A percentile compares a stretch with the other conserved stretches of the same genome.
Conservation (phyloP, 768 basidiomycete species). For the Macrolepiota fuliginosa region DNA sequence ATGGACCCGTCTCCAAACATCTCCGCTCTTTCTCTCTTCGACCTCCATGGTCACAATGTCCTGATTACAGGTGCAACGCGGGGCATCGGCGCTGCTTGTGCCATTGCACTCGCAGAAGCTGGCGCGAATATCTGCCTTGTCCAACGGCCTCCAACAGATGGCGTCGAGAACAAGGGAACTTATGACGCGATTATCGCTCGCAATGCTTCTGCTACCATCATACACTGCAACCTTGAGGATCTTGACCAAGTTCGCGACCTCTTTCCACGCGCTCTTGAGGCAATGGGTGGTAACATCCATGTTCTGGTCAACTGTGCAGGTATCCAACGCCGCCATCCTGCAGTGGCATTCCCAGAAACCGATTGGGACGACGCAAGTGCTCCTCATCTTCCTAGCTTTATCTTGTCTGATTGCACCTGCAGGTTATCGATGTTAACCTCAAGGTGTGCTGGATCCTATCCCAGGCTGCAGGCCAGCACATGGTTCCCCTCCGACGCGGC, state of each 20-base stretch:
- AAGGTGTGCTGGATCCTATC: constrained; percentile 84
- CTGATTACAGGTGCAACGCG: constrained; percentile 82
- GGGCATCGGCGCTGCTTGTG: constrained; percentile 55
- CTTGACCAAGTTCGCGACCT: constrained; percentile 37
- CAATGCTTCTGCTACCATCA: constrained; percentile 20
- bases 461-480: constrained; percentile 86
- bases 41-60: constrained; percentile 61
- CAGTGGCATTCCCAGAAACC: constrained; percentile 59
- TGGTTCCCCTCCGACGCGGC: constrained; percentile 67
- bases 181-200: constrained; percentile 31
- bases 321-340: constrained; percentile 55
- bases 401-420: constrained; percentile 8
- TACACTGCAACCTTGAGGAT: constrained; percentile 42
- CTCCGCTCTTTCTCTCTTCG: constrained; percentile 59
- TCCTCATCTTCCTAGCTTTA: constrained; percentile 2
- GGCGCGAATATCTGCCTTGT: constrained; percentile 47
- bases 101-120: constrained; percentile 46
- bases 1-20: constrained; percentile 55
- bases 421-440: constrained; percentile 88
- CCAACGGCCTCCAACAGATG: constrained; percentile 27
- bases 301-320: constrained; percentile 74
- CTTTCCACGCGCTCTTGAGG: constrained; percentile 39
- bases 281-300: constrained; percentile 43
- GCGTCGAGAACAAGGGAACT: constrained; percentile 18
- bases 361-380: constrained; percentile 65